Evolutionary conservation across 257 asterid species (phyloP), one percentile per base, ranked within the genome.

Genomic region (Striga asiatica): DNA sequence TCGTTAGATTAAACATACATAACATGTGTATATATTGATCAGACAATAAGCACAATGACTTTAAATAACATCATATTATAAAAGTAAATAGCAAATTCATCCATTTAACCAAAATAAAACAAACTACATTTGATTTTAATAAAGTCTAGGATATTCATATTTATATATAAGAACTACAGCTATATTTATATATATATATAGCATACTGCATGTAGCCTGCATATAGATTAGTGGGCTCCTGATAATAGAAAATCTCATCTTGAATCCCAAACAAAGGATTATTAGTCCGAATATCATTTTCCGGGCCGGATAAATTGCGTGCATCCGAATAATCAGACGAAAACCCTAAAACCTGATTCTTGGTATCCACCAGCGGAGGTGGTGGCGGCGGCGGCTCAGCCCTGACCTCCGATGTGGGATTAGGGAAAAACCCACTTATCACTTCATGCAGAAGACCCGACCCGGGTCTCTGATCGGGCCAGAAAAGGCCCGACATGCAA

Each of bases 401-500:
- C 47, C 42, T 18, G 18, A 60, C 24, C 29, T 2, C 52, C 3
- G 62, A 20, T n/a, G 29, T 50, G 13, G 69, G 31, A 7, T 25
- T 65, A 0, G 81, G 78, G 13, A 75, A 70, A 43, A 71, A 71
- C 2, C 78, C 81, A 29, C 35, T 54, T 0, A 75, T 8, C 5
- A 75, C 58, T 29, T 75, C 81, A 21, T 75, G 81, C 21, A 75
- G 58, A 25, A 75, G 38, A 1, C 81, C 81, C 0, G 81, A 67
- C 45, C 24, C 61, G 0, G 80, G 51, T 19, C 42, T 65, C 65
- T 85, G 95, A 0, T 68, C 47, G 0, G 70, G 64, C 3, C n/a
- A n/a, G n/a, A 85, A 89, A 52, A 85, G 81, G 0, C 74, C 87
- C 80, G n/a, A n/a, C n/a, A 83, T 59, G 46, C 76, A 63, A 18